Evolutionary conservation across 257 asterid species (phyloP), one percentile per base, ranked within the genome.

Genomic region (Striga asiatica): DNA sequence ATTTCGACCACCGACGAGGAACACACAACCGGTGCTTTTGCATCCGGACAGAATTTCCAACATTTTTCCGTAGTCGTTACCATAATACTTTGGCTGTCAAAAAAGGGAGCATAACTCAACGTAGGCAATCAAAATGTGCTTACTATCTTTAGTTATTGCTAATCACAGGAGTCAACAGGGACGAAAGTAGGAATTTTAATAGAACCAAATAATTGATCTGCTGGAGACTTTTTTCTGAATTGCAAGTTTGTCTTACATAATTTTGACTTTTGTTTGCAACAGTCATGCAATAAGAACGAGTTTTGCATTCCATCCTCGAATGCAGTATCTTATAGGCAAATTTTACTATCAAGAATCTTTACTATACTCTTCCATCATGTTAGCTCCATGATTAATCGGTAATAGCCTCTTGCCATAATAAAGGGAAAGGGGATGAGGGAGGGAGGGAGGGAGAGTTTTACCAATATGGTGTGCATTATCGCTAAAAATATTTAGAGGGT

Each of bases 1-100:
- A 38, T 72, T 76, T 60, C 98, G 79, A 58, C 94, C 95, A 20
- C 73, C 96, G 16, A 91, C 98, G 3, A 91, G 77, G 73, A 91
- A 91, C 58, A 78, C 58, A 64, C 95, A 84, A n/a, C 95, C 98
- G 4, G 83, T 84, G 73, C 66, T 87, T 73, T 84, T 87, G 76
- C 98, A 84, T 31, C 62, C 84, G 46, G 71, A 74, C 37, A 91
- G 88, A 60, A 64, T 72, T 70, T 82, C 92, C 73, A 87, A 42
- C 98, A 91, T 91, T 58, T 75, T 80, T 20, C 54, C 75, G 50
- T 78, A 48, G 67, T 80, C 95, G 31, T 77, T 80, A 46, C 85
- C 68, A 27, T 91, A 91, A 62, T 91, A 91, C 68, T 84, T 87
- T 16, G 98, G 94, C 98, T 91, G 87, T 52, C 57, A 47, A 47